A percentile compares a stretch with the other conserved stretches of the same genome.
Evolutionary conservation across 257 asterid genomes (phyloP).

Genomic region (Solanum corneliomulleri): DNA sequence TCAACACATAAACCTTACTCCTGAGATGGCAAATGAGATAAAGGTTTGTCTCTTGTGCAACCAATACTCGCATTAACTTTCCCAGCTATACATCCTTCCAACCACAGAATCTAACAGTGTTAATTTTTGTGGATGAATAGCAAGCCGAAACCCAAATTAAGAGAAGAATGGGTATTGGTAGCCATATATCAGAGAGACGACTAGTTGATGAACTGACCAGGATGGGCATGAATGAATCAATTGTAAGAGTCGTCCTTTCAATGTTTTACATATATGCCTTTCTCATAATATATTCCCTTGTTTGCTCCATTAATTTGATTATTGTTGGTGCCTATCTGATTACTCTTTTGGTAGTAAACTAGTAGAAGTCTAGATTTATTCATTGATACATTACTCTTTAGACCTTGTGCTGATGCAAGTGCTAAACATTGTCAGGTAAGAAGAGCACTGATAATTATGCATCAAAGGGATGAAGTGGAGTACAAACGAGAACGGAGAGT

Average conservation of each 20-base stretch:
- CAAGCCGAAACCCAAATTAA: slow-evolving; percentile 90
- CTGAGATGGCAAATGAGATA: slow-evolving; percentile 84
- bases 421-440: slow-evolving; percentile 45
- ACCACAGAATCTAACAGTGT: neutral
- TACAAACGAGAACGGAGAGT: slow-evolving; percentile 73
- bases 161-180: slow-evolving; percentile 97
- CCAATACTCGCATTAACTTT: neutral
- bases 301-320: neutral
- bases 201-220: slow-evolving; percentile 80
- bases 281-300: neutral
- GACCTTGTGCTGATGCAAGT: neutral
- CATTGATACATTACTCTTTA: neutral
- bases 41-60: slow-evolving; percentile 31
- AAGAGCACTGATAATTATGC: slow-evolving; percentile 90
- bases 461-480: slow-evolving; percentile 94
- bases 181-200: slow-evolving; percentile 82
- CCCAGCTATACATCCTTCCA: neutral
- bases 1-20: slow-evolving; percentile 74
- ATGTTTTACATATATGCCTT: neutral
- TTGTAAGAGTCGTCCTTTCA: slow-evolving; percentile 31
- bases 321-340: neutral
- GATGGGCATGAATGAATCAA: slow-evolving; percentile 89
- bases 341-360: neutral
- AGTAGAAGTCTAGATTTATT: neutral
- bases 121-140: slow-evolving; percentile 24